phyloP scores from a whole-genome alignment of 768 basidiomycete genomes.

The Tylopilus rubrobrunneus region DNA sequence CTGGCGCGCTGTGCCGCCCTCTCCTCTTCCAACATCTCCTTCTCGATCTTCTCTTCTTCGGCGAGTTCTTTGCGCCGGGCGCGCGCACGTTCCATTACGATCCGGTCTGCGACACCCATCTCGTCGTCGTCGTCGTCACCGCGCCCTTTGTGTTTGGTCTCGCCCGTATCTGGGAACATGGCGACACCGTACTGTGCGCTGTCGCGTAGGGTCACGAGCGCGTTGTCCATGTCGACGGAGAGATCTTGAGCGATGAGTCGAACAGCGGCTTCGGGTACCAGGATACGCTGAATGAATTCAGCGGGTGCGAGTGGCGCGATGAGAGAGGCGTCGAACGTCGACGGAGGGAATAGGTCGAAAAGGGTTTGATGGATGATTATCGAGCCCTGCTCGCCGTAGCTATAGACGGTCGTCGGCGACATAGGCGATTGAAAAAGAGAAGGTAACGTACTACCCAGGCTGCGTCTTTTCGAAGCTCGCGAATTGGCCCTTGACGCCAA shows the following conservation, averaged over 20 bases:
- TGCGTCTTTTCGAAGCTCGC: constrained; percentile 77
- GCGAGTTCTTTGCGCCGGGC: constrained; percentile 39
- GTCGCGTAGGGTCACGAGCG: constrained; percentile 60
- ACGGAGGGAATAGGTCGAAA: constrained; percentile 68
- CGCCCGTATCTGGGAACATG: constrained; percentile 64
- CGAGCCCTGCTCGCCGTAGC: constrained; percentile 85
- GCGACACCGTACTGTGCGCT: constrained; percentile 82
- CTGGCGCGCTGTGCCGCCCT: constrained; percentile 20
- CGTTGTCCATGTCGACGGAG: constrained; percentile 41
- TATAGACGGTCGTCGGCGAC: constrained; percentile 25
- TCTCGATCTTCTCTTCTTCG: constrained; percentile 37
- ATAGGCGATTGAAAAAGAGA: not conserved
- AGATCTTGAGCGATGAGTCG: constrained; percentile 81
- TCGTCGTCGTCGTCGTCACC: constrained; percentile 36
- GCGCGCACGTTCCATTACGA: constrained; percentile 42
- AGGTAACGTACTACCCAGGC: constrained; percentile 78
- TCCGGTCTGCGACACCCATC: constrained; percentile 35
- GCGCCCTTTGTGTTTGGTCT: constrained; percentile 12
- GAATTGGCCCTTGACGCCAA: constrained; percentile 72
- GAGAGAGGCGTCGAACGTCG: constrained; percentile 47
- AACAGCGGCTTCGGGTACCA: constrained; percentile 87
- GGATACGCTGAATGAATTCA: constrained; percentile 77
- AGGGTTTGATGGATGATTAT: constrained; percentile 77
- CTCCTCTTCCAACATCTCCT: constrained; percentile 22
- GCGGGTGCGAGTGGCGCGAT: constrained; percentile 64